These are phyloP conservation scores for Hypoxylon trugodes DNA, from an alignment of 495 filamentous ascomycete genomes.

Conservation along the genomic window DNA sequence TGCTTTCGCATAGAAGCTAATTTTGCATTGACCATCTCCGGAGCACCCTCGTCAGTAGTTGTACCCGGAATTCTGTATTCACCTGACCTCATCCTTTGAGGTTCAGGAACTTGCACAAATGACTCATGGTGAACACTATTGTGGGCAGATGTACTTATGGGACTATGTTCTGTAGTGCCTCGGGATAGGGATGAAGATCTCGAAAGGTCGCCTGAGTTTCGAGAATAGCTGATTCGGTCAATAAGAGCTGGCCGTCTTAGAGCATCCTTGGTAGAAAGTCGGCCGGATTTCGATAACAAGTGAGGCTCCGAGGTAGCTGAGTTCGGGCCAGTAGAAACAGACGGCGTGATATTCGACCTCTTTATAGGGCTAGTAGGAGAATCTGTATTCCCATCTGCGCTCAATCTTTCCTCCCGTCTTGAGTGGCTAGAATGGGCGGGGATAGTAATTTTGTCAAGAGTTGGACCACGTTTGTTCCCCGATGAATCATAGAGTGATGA, in stretches of 20 bases:
- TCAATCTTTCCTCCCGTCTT: constrained; percentile 51
- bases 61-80: constrained; percentile 61
- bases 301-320: constrained; percentile 38
- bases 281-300: constrained; percentile 29
- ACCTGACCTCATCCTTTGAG: constrained; percentile 54
- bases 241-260: constrained; percentile 55
- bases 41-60: constrained; percentile 63
- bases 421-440: constrained; percentile 43
- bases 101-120: constrained; percentile 54
- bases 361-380: constrained; percentile 54
- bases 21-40: constrained; percentile 66
- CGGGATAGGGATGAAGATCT: constrained; percentile 70
- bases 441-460: constrained; percentile 47
- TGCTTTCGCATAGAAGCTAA: constrained; percentile 79
- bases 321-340: constrained; percentile 19
- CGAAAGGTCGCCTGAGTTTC: constrained; percentile 57
- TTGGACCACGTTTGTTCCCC: constrained; percentile 39
- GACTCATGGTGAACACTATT: constrained; percentile 62
- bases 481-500: constrained; percentile 52
- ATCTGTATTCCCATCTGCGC: constrained; percentile 52
- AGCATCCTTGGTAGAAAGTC: constrained; percentile 37
- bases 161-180: constrained; percentile 60
- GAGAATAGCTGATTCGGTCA: constrained; percentile 58
- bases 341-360: constrained; percentile 43
- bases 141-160: constrained; percentile 63